Evolutionary conservation across 176 grass and related monocot genomes (phyloP), one percentile per base, ranked within the genome.

Genomic region (Stipa capillata): DNA sequence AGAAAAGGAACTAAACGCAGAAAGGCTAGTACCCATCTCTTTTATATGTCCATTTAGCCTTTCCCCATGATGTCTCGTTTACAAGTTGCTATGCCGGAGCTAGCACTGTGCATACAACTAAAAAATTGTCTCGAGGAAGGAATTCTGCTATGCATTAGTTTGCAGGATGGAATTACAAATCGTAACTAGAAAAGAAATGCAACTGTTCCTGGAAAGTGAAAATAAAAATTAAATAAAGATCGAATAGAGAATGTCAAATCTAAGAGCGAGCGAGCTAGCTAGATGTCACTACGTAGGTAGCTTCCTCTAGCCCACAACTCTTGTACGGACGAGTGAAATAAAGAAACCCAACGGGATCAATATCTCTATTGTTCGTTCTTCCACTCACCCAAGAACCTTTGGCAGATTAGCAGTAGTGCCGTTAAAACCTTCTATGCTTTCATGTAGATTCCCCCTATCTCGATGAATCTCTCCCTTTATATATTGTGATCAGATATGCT

Each of bases 401-500:
- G 49, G 51, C 42, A 61, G 53, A 84, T 80, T 52, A 80, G 60
- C 47, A 52, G 42, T 36, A 78, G 58, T 14, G 58, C 58, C 58
- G 81, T 39, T 78, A 73, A 84, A 84, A 70, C 15, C 61, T 66
- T 56, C 77, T 73, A 58, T 40, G 60, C 49, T 76, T 86, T 65
- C 76, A 37, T 54, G 41, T 66, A 34, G 81, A 80, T 88, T 88
- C 81, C 75, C n/a, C 69, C 42, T 80, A 84, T 88, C 81, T 63
- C 83, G 41, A 79, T 72, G 76, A 71, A 79, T 74, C 74, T 58
- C 31, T 56, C 24, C 18, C 25, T 63, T 88, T 50, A 43, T 66
- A 68, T 88, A 89, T 80, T 44, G 52, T 55, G 82, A 76, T 84
- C 17, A 69, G 69, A 85, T 85, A 84, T 81, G 86, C 53, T 84